Conservation (phyloP, 495 filamentous ascomycete genomes). For the Lindgomyces ingoldianus region DNA sequence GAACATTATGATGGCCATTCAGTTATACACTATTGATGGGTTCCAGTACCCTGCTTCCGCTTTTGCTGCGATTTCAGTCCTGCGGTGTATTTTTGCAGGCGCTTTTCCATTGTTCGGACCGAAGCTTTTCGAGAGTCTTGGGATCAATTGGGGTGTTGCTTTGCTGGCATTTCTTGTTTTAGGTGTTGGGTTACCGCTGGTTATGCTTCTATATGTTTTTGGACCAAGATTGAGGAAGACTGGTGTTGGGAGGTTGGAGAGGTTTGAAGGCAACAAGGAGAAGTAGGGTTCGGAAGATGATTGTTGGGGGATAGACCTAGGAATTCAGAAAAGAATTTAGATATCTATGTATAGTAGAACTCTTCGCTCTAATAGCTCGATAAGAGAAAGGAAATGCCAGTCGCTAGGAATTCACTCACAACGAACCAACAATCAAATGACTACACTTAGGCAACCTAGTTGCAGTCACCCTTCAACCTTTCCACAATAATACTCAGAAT, state of each 20-base stretch:
- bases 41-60: slow-evolving; percentile 8
- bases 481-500: no score
- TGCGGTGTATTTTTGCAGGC: slow-evolving; percentile 7
- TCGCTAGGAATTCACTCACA: no score
- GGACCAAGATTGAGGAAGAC: neutral
- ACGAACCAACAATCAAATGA: no score
- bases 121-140: slow-evolving; percentile 7
- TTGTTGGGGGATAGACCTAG: no score
- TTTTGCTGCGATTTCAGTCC: neutral
- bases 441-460: no score
- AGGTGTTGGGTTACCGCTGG: slow-evolving; percentile 1
- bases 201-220: neutral
- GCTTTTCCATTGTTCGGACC: slow-evolving; percentile 6
- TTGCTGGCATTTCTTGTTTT: slow-evolving; percentile 10
- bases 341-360: no score
- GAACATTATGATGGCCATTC: slow-evolving; percentile 9
- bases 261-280: neutral
- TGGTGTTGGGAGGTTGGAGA: neutral
- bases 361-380: no score
- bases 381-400: no score
- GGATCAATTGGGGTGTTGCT: slow-evolving; percentile 12
- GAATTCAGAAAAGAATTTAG: no score
- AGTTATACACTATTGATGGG: slow-evolving; percentile 6
- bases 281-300: no score
- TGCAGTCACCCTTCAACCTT: no score